These are phyloP conservation scores for Ganoderma multipileum DNA, from an alignment of 1,284 basidiomycete species.

Conservation along the genomic window DNA sequence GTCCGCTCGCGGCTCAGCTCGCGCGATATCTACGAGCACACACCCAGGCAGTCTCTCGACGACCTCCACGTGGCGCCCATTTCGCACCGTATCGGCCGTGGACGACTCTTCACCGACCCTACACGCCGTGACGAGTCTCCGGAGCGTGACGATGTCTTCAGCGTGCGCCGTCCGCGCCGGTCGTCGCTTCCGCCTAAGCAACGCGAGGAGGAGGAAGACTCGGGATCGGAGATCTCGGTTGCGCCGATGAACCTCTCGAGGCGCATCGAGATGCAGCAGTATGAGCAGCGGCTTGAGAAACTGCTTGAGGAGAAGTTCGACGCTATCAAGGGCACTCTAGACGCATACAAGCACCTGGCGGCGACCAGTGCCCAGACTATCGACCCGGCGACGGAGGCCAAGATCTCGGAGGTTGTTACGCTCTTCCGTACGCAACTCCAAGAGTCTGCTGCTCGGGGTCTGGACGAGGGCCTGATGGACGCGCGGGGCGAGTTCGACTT, in stretches of 20 bases:
- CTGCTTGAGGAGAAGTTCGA: slow-evolving; percentile 74
- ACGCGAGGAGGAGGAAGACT: slow-evolving; percentile 35
- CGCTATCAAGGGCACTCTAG: slow-evolving; percentile 44
- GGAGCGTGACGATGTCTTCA: slow-evolving; percentile 55
- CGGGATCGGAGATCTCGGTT: slow-evolving; percentile 50
- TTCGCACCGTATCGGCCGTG: slow-evolving; percentile 59
- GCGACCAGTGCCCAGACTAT: slow-evolving; percentile 35
- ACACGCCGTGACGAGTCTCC: slow-evolving; percentile 43
- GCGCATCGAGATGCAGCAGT: slow-evolving; percentile 62
- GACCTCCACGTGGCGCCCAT: slow-evolving; percentile 74
- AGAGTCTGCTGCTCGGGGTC: slow-evolving; percentile 59
- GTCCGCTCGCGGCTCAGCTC: slow-evolving; percentile 80
- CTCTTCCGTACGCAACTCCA: slow-evolving; percentile 72
- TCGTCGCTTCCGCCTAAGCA: slow-evolving; percentile 69
- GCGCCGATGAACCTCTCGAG: slow-evolving; percentile 60
- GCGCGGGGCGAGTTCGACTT: slow-evolving; percentile 80
- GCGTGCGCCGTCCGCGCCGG: slow-evolving; percentile 50
- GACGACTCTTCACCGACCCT: slow-evolving; percentile 63
- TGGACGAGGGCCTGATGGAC: slow-evolving; percentile 73
- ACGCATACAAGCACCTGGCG: slow-evolving; percentile 27
- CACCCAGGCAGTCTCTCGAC: slow-evolving; percentile 73
- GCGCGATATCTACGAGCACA: slow-evolving; percentile 66
- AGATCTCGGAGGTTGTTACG: slow-evolving; percentile 69
- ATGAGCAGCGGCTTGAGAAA: slow-evolving; percentile 63
- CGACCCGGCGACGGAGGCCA: slow-evolving; percentile 57